Evolutionary conservation across 108 stramenopile species (phyloP).

Genomic region (Cyclotella choctawhatcheeana): DNA sequence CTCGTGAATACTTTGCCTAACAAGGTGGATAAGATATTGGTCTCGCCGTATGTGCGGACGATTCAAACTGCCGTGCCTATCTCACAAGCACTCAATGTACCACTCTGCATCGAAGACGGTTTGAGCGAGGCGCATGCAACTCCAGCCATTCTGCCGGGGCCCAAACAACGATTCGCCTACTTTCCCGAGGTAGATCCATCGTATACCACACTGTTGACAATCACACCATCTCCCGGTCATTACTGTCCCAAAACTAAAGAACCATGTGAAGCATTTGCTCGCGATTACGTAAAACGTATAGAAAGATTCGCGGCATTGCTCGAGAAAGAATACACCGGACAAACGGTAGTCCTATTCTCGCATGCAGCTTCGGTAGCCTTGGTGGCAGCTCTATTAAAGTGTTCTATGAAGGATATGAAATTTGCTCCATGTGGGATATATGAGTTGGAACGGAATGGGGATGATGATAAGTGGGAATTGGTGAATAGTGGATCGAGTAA

Average conservation of each 20-base stretch:
- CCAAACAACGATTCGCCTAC: conserved; percentile 41
- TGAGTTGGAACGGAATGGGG: conserved; percentile 16
- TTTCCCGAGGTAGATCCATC: conserved; percentile 40
- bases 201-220: conserved; percentile 14
- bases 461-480: conserved; percentile 33
- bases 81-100: conserved; percentile 25
- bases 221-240: conserved; percentile 33
- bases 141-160: conserved; percentile 22
- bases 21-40: conserved; percentile 24
- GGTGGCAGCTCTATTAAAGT: conserved; percentile 33
- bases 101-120: conserved; percentile 41
- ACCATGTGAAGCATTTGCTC: conserved; percentile 44
- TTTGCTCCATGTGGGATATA: conserved; percentile 51
- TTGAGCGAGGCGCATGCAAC: conserved; percentile 43
- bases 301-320: conserved; percentile 14
- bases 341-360: conserved; percentile 30
- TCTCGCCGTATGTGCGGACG: conserved; percentile 48
- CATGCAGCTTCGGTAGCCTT: conserved; percentile 47
- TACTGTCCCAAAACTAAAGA: conserved; percentile 31
- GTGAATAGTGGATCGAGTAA: conserved; percentile 27
- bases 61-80: conserved; percentile 50
- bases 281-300: conserved; percentile 31
- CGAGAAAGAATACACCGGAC: conserved; percentile 25
- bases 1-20: conserved; percentile 5
- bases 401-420: conserved; percentile 34